A percentile compares a stretch with the other conserved stretches of the same genome.
phyloP scores from a whole-genome alignment of 495 filamentous ascomycete genomes.

The Penicillium taxi region DNA sequence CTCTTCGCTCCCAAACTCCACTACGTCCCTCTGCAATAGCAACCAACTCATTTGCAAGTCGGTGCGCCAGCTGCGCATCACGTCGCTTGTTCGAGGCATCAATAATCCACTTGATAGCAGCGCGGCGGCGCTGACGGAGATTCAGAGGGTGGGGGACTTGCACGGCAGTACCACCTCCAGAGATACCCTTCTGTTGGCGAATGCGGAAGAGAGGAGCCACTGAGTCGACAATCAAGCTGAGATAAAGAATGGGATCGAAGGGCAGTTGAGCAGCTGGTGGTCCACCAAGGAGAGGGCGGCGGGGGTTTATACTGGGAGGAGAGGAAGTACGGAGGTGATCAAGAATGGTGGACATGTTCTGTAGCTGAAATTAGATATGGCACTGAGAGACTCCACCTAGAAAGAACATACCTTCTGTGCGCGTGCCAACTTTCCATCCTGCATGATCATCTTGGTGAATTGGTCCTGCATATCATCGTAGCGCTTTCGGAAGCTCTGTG shows the following conservation, averaged over 20 bases:
- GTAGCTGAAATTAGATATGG: background rate
- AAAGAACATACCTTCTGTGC: slow-evolving; percentile 62
- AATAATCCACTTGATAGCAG: slow-evolving; percentile 81
- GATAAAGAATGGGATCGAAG: slow-evolving; percentile 67
- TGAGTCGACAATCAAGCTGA: slow-evolving; percentile 87
- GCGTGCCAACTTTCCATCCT: slow-evolving; percentile 71
- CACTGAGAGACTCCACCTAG: too few species aligned
- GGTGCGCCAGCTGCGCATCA: slow-evolving; percentile 59
- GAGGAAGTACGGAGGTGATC: slow-evolving; percentile 78
- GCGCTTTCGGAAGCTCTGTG: slow-evolving; percentile 59
- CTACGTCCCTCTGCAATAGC: slow-evolving; percentile 81
- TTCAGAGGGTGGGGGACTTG: slow-evolving; percentile 73
- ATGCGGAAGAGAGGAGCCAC: slow-evolving; percentile 85
- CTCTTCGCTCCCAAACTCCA: slow-evolving; percentile 70
- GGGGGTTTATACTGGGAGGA: slow-evolving; percentile 60
- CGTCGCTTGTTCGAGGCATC: slow-evolving; percentile 66
- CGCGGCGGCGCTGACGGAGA: slow-evolving; percentile 63
- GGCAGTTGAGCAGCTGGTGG: slow-evolving; percentile 69
- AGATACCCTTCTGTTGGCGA: slow-evolving; percentile 62
- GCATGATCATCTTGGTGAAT: slow-evolving; percentile 85
- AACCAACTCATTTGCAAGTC: slow-evolving; percentile 81
- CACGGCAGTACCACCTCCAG: slow-evolving; percentile 76
- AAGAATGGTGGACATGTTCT: slow-evolving; percentile 83
- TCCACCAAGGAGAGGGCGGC: slow-evolving; percentile 60
- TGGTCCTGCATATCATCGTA: slow-evolving; percentile 78